Evolutionary conservation across 106 monocot species (phyloP).

Genomic region (Alisma plantagoaquatica): DNA sequence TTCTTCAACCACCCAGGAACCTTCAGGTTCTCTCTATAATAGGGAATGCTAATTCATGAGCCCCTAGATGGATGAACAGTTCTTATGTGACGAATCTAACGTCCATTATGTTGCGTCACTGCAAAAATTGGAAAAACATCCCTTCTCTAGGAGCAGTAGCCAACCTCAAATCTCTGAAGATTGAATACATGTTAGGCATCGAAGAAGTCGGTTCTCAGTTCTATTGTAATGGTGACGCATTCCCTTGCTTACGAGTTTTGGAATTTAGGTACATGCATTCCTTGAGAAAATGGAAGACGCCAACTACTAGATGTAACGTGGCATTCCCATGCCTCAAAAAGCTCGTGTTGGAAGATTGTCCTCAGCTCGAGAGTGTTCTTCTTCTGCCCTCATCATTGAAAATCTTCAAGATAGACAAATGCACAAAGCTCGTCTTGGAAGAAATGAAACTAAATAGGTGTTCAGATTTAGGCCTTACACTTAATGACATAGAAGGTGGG

Average conservation of each 20-base stretch:
- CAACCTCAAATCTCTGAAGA: constrained; percentile 13
- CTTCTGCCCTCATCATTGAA: neutral
- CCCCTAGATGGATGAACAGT: constrained; percentile 30
- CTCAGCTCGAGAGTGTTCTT: constrained; percentile 5
- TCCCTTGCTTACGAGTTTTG: constrained; percentile 24
- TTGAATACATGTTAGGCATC: constrained; percentile 7
- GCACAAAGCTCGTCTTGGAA: too few species aligned
- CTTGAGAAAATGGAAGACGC: constrained; percentile 13
- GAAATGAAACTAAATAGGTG: too few species aligned
- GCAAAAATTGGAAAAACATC: constrained; percentile 8
- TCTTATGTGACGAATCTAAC: neutral
- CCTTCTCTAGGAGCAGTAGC: constrained; percentile 29
- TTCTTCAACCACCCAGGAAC: constrained; percentile 1
- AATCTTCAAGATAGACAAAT: neutral
- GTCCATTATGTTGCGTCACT: constrained; percentile 18
- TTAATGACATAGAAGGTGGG: too few species aligned
- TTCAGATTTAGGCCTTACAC: too few species aligned
- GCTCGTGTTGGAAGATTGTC: constrained; percentile 22
- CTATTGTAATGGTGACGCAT: constrained; percentile 10
- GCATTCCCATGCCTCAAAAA: constrained; percentile 19
- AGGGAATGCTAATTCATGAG: constrained; percentile 6
- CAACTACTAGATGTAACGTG: constrained; percentile 2
- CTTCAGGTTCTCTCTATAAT: constrained; percentile 18
- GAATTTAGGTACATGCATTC: constrained; percentile 21
- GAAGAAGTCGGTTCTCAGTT: constrained; percentile 22